These are phyloP conservation scores for Xylariaceae sp. DNA, from an alignment of 2,329 filamentous ascomycete species.

Conservation along the genomic window DNA sequence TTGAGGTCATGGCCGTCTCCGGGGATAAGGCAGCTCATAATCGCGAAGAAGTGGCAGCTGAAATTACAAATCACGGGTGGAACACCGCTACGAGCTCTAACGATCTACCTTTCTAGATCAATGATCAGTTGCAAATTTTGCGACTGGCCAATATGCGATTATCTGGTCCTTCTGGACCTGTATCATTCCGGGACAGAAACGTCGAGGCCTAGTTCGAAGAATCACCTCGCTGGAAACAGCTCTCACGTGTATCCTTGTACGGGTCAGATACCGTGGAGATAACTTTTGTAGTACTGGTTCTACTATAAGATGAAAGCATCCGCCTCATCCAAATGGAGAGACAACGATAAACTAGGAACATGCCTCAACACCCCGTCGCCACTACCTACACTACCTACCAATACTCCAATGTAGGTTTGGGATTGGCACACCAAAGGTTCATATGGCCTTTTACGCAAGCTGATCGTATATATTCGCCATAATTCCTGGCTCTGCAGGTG, in stretches of 20 bases:
- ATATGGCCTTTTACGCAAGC: neutral
- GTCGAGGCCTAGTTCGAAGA: no score
- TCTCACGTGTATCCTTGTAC: no score
- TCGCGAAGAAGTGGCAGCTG: slow-evolving; percentile 16
- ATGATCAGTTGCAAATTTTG: slow-evolving; percentile 41
- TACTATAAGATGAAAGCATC: no score
- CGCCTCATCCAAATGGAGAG: no score
- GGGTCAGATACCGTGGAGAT: no score
- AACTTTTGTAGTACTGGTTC: no score
- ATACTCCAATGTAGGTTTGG: neutral
- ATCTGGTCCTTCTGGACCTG: no score
- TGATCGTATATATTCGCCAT: neutral
- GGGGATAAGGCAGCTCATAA: slow-evolving; percentile 21
- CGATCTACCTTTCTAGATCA: slow-evolving; percentile 37
- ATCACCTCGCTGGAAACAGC: no score
- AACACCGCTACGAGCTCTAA: slow-evolving; percentile 12
- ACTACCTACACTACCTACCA: no score
- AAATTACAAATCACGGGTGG: slow-evolving; percentile 4
- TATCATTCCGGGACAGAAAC: no score
- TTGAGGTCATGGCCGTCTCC: slow-evolving; percentile 37
- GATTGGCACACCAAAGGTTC: neutral
- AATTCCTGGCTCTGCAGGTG: neutral
- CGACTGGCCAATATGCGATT: slow-evolving; percentile 54
- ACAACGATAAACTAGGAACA: no score
- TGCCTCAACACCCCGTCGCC: no score